Percentiles rank a stretch among this genome's conserved stretches.
Conservation (phyloP, 352 stramenopile species). For the Phytophthora idaei region DNA sequence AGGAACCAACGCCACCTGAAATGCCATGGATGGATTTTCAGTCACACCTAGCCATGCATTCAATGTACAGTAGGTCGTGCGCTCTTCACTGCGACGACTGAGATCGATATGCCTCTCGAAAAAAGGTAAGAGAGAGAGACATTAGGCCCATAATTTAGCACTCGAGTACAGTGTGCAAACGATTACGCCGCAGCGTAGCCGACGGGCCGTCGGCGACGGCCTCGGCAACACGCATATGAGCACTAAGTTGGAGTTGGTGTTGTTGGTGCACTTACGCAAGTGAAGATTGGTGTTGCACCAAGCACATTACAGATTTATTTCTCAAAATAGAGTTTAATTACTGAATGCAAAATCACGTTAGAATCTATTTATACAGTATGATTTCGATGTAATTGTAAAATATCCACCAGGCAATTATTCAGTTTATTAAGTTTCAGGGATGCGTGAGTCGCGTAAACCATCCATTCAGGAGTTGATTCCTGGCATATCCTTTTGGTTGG, state of each 20-base stretch:
- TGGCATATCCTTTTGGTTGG: constrained; percentile 24
- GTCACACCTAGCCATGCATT: not conserved
- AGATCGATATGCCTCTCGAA: too few relatives aligned
- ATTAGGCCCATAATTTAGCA: too few relatives aligned
- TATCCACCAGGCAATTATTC: too few relatives aligned
- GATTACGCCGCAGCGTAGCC: not conserved
- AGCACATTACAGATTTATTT: not conserved
- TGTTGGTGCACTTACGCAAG: not conserved
- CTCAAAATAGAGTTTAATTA: not conserved
- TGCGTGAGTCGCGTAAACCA: constrained; percentile 12
- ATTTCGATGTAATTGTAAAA: too few relatives aligned
- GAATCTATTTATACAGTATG: too few relatives aligned
- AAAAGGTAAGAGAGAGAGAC: too few relatives aligned
- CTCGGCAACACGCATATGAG: too few relatives aligned
- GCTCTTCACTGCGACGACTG: not conserved
- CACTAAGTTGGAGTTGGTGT: too few relatives aligned
- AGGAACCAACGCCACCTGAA: not conserved
- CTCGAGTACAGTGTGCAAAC: not conserved
- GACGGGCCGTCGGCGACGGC: not conserved
- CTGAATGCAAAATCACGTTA: too few relatives aligned
- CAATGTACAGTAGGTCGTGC: not conserved
- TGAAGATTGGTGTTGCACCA: constrained; percentile 14
- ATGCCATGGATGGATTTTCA: not conserved
- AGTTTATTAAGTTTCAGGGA: not conserved
- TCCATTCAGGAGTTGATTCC: constrained; percentile 21